Conservation (phyloP, 2,329 filamentous ascomycete genomes). For the Paecilomyces sp. region DNA sequence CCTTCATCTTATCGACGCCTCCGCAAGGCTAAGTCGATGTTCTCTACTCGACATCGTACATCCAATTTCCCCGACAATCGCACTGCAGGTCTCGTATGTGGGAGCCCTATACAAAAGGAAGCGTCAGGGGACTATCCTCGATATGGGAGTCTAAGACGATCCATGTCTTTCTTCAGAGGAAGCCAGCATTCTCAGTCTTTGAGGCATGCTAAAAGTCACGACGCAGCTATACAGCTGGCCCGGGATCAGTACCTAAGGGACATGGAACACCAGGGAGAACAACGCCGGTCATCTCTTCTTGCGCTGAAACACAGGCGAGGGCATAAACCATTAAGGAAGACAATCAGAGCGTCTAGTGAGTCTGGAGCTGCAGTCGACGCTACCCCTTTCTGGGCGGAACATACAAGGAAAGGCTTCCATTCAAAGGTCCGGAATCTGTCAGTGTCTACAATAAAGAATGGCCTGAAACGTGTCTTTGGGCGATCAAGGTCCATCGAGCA, state of each 20-base stretch:
- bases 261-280: conserved; percentile 7
- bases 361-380: conserved; percentile 9
- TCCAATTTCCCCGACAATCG: conserved; percentile 13
- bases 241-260: conserved; percentile 31
- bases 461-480: conserved; percentile 34
- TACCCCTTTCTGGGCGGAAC: conserved; percentile 5
- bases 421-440: conserved; percentile 32
- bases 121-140: conserved; percentile 3
- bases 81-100: conserved; percentile 5
- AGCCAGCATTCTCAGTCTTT: conserved; percentile 11
- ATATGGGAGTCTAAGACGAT: conserved; percentile 27
- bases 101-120: not conserved
- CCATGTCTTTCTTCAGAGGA: conserved; percentile 35
- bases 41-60: conserved; percentile 30
- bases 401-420: conserved; percentile 6
- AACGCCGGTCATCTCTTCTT: conserved; percentile 17
- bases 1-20: conserved; percentile 42
- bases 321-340: conserved; percentile 30
- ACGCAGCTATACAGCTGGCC: conserved; percentile 35
- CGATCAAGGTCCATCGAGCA: conserved; percentile 17
- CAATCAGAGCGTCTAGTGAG: conserved; percentile 23
- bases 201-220: conserved; percentile 23
- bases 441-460: conserved; percentile 30
- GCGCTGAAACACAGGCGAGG: conserved; percentile 17
- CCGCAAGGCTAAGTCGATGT: conserved; percentile 43